A percentile compares a stretch with the other conserved stretches of the same genome.
Evolutionary conservation across 345 rosid genomes (phyloP).

Genomic region (Lenwebbia sp.): DNA sequence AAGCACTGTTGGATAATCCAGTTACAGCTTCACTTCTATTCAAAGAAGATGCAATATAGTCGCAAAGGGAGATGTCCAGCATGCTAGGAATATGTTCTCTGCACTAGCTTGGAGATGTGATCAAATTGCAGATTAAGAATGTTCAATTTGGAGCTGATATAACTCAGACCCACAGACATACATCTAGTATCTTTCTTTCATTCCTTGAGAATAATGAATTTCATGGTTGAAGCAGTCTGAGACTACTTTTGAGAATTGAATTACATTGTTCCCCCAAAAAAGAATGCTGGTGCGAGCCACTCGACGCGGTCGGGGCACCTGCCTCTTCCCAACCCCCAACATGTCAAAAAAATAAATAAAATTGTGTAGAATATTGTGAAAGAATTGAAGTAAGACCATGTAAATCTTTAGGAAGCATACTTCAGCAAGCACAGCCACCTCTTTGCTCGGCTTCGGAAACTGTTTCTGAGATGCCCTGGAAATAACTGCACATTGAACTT

Average conservation of each 20-base stretch:
- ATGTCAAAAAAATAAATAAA: neutral
- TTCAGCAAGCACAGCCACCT: slow-evolving; percentile 69
- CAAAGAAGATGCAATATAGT: neutral
- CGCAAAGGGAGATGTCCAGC: neutral
- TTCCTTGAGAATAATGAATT: neutral
- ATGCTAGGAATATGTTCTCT: neutral
- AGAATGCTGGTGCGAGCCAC: neutral
- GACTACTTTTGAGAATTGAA: neutral
- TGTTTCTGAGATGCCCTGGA: slow-evolving; percentile 37
- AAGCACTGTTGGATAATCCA: neutral
- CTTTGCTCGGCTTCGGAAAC: slow-evolving; percentile 46
- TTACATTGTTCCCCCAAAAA: neutral
- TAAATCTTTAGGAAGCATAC: neutral
- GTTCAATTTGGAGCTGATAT: neutral
- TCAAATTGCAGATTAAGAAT: neutral
- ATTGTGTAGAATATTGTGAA: neutral
- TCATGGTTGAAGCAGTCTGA: neutral
- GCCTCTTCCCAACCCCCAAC: neutral
- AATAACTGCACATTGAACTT: slow-evolving; percentile 32
- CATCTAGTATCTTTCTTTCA: neutral
- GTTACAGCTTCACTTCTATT: neutral
- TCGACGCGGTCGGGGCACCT: neutral
- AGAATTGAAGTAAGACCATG: neutral
- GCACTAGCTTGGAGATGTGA: neutral
- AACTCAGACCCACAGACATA: neutral